Conservation (phyloP, 2,329 filamentous ascomycete genomes). For the Sporothrix brunneoviolacea region DNA sequence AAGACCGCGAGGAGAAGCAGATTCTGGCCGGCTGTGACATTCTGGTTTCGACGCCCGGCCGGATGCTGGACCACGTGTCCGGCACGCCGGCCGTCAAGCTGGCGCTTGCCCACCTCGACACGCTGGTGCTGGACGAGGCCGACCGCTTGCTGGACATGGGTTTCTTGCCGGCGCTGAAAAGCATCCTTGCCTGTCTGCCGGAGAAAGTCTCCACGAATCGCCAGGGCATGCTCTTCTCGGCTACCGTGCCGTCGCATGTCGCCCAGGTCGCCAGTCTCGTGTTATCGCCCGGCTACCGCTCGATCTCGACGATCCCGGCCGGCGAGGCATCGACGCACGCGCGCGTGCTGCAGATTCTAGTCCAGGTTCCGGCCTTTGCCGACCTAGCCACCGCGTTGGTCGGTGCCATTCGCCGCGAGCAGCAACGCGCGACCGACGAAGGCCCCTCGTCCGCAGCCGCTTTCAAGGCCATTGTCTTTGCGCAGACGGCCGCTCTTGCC, state of each 20-base stretch:
- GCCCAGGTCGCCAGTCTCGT: slow-evolving; percentile 65
- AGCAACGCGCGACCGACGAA: too few relatives aligned
- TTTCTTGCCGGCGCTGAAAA: slow-evolving; percentile 71
- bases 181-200: slow-evolving; percentile 67
- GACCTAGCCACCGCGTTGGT: slow-evolving; percentile 57
- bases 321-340: slow-evolving; percentile 73
- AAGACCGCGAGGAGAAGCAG: slow-evolving; percentile 62
- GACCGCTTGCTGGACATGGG: slow-evolving; percentile 78
- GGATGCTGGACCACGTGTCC: slow-evolving; percentile 70
- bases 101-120: slow-evolving; percentile 63
- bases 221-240: slow-evolving; percentile 77
- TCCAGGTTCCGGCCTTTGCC: slow-evolving; percentile 62
- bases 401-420: slow-evolving; percentile 46
- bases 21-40: slow-evolving; percentile 70
- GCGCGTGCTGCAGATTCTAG: slow-evolving; percentile 64
- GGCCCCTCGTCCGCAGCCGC: too few relatives aligned
- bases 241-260: slow-evolving; percentile 75
- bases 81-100: slow-evolving; percentile 62
- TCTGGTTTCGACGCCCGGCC: slow-evolving; percentile 73
- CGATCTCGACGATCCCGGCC: slow-evolving; percentile 70
- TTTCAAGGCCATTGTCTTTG: slow-evolving; percentile 86
- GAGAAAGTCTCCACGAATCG: slow-evolving; percentile 50
- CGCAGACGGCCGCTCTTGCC: slow-evolving; percentile 51
- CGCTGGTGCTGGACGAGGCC: slow-evolving; percentile 76
- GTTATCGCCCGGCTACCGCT: slow-evolving; percentile 66